Evolutionary conservation across 495 filamentous ascomycete genomes (phyloP).

Genomic region (Gamarada debralockiae): DNA sequence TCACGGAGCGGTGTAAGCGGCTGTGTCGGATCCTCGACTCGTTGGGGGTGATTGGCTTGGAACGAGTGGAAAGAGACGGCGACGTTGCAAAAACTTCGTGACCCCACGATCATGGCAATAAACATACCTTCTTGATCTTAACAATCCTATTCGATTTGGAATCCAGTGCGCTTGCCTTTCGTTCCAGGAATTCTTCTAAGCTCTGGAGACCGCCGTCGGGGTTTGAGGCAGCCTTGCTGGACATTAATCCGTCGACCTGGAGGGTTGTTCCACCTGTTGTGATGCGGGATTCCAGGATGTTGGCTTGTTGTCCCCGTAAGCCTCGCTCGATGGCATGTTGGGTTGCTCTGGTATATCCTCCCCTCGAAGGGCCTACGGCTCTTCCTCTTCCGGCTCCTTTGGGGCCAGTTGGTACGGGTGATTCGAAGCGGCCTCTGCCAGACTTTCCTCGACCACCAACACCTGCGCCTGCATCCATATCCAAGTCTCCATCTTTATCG

Average conservation of each 20-base stretch:
- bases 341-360: conserved; percentile 15
- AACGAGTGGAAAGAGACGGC: conserved; percentile 50
- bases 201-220: conserved; percentile 66
- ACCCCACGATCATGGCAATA: conserved; percentile 40
- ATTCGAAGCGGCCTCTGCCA: conserved; percentile 21
- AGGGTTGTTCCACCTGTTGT: conserved; percentile 30
- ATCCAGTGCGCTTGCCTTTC: conserved; percentile 60
- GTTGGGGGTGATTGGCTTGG: conserved; percentile 49
- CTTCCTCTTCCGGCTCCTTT: conserved; percentile 8
- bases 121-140: conserved; percentile 83
- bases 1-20: conserved; percentile 45
- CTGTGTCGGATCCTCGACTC: conserved; percentile 52
- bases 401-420: conserved; percentile 23
- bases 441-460: conserved; percentile 34
- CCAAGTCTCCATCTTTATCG: conserved; percentile 79
- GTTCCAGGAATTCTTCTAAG: conserved; percentile 76
- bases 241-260: conserved; percentile 64
- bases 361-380: conserved; percentile 3
- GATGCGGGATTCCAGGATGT: conserved; percentile 27
- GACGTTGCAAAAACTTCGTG: conserved; percentile 32
- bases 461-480: conserved; percentile 58
- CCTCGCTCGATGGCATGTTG: conserved; percentile 24
- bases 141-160: conserved; percentile 47
- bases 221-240: conserved; percentile 70
- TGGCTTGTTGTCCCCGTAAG: conserved; percentile 29